These are phyloP conservation scores for Akanthomyces uredinophilus DNA, from an alignment of 2,329 filamentous ascomycete species.

Conservation along the genomic window DNA sequence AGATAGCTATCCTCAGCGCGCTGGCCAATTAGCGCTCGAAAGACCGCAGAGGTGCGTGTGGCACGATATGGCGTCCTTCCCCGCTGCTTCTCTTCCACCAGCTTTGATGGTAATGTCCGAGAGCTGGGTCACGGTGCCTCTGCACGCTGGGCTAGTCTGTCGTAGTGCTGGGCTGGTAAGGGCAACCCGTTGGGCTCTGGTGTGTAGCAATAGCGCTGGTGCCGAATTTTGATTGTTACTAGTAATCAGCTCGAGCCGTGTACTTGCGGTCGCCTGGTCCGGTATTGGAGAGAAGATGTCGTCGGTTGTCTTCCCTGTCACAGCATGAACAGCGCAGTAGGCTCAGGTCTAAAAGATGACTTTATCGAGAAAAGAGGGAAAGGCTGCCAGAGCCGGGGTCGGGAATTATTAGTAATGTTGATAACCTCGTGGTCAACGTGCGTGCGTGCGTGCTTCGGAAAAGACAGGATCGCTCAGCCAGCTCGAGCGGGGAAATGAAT, in stretches of 20 bases:
- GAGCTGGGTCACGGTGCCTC: not conserved
- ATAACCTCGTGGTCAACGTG: constrained; percentile 2
- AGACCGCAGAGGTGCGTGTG: not conserved
- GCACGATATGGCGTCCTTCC: constrained; percentile 8
- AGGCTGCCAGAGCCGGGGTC: constrained; percentile 5
- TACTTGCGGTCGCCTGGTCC: not conserved
- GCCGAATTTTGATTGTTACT: not conserved
- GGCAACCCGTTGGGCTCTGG: too few species aligned
- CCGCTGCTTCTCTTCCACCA: not conserved
- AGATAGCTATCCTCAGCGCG: not conserved
- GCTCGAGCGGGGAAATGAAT: constrained; percentile 4
- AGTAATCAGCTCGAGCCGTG: not conserved
- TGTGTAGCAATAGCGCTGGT: not conserved
- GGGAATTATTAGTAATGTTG: not conserved
- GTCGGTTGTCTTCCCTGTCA: not conserved
- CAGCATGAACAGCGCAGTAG: not conserved
- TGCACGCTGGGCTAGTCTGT: not conserved
- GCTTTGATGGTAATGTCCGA: constrained; percentile 10
- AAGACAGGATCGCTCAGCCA: constrained; percentile 10
- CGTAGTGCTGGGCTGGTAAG: not conserved
- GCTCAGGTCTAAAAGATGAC: not conserved
- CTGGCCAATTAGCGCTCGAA: not conserved
- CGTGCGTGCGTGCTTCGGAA: constrained; percentile 1
- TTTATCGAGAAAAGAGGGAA: not conserved
- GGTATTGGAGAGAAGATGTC: not conserved